phyloP scores from a whole-genome alignment of 768 basidiomycete species.

The Rhizopogon salebrosus region DNA sequence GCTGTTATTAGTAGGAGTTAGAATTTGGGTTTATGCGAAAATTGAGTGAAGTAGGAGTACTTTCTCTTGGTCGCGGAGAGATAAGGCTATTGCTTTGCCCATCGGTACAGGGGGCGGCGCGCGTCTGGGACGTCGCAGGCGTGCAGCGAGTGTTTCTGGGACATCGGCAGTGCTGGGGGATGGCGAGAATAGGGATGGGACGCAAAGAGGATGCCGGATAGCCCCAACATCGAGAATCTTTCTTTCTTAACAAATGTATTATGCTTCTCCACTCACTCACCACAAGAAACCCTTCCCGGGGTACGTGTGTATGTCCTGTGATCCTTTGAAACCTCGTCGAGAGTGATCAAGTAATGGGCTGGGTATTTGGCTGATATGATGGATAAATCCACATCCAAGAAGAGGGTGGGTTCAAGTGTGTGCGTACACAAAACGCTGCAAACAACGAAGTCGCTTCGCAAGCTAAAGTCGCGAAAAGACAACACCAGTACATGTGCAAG shows the following conservation, averaged over 20 bases:
- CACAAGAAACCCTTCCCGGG: constrained; percentile 15
- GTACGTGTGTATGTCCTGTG: constrained; percentile 19
- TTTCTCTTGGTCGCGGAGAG: constrained; percentile 95
- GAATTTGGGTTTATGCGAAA: background rate
- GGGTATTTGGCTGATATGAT: constrained; percentile 8
- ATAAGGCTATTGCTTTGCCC: constrained; percentile 47
- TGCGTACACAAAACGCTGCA: too few relatives aligned
- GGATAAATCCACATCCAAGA: constrained; percentile 1
- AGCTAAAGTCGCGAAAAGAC: too few relatives aligned
- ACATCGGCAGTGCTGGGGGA: too few relatives aligned
- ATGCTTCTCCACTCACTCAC: constrained; percentile 12
- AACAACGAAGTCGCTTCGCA: too few relatives aligned
- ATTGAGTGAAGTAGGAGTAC: constrained; percentile 34
- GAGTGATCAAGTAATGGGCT: constrained; percentile 11
- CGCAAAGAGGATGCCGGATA: too few relatives aligned
- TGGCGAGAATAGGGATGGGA: too few relatives aligned
- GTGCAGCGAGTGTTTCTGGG: too few relatives aligned
- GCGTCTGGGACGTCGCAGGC: constrained; percentile 34
- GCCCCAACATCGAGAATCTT: constrained; percentile 16
- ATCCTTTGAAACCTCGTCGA: constrained; percentile 27
- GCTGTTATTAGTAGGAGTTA: constrained; percentile 39
- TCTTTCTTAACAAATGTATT: constrained; percentile 17
- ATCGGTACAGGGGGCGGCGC: constrained; percentile 14
- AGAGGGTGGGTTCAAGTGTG: too few relatives aligned
- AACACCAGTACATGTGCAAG: too few relatives aligned